phyloP scores from a whole-genome alignment of 352 stramenopile species.

The Phytopythium ostracodes region DNA sequence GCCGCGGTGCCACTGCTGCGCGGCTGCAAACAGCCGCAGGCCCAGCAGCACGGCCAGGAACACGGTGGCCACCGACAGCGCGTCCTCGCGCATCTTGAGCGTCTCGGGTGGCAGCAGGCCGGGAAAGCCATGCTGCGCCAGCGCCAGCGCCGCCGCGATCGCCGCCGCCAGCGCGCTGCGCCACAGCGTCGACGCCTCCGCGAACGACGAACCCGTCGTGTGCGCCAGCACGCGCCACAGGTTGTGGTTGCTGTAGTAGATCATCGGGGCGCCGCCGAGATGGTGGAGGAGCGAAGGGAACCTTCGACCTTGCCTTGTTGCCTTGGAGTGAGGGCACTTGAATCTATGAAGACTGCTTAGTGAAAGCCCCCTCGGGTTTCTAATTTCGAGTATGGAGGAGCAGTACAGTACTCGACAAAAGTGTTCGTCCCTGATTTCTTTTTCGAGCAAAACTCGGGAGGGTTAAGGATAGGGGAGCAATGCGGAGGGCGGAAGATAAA shows the following conservation, averaged over 20 bases:
- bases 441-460: not conserved
- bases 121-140: conserved; percentile 19
- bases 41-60: conserved; percentile 41
- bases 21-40: conserved; percentile 32
- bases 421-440: not conserved
- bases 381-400: too few species aligned
- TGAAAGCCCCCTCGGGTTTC: too few species aligned
- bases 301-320: too few species aligned
- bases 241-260: conserved; percentile 44
- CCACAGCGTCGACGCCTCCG: conserved; percentile 18
- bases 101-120: conserved; percentile 17
- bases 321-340: not conserved
- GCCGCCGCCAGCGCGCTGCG: conserved; percentile 18
- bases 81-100: conserved; percentile 20
- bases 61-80: conserved; percentile 28
- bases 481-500: not conserved
- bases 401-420: not conserved
- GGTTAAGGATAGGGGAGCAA: not conserved
- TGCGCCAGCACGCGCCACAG: conserved; percentile 34
- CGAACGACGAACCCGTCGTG: conserved; percentile 28
- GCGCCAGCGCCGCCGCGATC: conserved; percentile 19
- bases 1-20: conserved; percentile 44
- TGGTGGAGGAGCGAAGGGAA: too few species aligned
- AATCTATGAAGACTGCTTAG: too few species aligned
- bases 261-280: conserved; percentile 24